Conservation (phyloP, 257 asterid species). For the Scutellaria minor region DNA sequence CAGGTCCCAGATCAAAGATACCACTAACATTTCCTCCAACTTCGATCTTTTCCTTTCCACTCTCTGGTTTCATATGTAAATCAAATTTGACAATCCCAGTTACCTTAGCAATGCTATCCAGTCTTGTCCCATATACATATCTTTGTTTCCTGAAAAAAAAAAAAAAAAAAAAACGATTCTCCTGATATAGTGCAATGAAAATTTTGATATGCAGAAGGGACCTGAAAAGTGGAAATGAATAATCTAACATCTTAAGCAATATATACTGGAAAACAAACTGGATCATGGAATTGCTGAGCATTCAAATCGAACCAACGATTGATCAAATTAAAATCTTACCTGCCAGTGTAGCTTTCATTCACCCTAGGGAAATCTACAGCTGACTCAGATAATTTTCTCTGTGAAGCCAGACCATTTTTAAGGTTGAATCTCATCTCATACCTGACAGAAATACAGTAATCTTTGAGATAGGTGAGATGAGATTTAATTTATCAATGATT, state of each 20-base stretch:
- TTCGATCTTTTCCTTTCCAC: constrained; percentile 81
- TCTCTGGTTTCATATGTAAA: constrained; percentile 82
- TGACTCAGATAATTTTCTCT: constrained; percentile 80
- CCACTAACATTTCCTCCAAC: constrained; percentile 93
- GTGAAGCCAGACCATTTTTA: constrained; percentile 81
- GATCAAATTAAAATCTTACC: constrained; percentile 47
- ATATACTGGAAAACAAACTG: neutral
- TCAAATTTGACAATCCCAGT: constrained; percentile 89
- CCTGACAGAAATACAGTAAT: constrained; percentile 50
- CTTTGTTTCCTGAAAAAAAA: constrained; percentile 75
- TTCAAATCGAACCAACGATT: constrained; percentile 8
- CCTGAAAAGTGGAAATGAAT: no score
- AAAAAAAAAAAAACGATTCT: neutral
- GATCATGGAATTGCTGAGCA: neutral
- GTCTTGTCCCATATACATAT: constrained; percentile 80
- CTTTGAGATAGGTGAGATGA: constrained; percentile 22
- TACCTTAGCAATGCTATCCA: constrained; percentile 84
- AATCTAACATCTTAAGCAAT: neutral
- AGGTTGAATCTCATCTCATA: constrained; percentile 97
- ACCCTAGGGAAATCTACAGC: constrained; percentile 95
- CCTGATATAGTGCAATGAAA: neutral
- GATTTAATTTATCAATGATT: constrained; percentile 7
- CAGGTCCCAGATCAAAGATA: constrained; percentile 82
- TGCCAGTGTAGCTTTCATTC: constrained; percentile 90
- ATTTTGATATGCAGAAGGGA: no score